phyloP scores from a whole-genome alignment of 148 eudicot species.

The Silene uniflora region DNA sequence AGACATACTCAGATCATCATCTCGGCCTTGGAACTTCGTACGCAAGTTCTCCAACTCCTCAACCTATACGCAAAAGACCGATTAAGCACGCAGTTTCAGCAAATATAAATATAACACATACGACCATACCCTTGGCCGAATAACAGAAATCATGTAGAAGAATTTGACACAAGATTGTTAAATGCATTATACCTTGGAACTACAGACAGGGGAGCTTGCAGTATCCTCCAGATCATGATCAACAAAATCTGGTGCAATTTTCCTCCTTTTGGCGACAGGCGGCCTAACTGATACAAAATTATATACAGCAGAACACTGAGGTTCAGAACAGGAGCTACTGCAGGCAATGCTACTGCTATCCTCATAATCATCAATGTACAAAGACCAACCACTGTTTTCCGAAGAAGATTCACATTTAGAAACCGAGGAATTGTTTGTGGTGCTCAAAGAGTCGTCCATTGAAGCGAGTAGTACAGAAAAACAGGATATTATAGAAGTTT shows the following conservation, averaged over 20 bases:
- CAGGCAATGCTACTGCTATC: constrained; percentile 10
- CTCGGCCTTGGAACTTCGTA: neutral
- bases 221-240: constrained; percentile 33
- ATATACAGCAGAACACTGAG: constrained; percentile 7
- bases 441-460: constrained; percentile 28
- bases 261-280: constrained; percentile 21
- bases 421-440: constrained; percentile 16
- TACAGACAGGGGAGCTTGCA: constrained; percentile 26
- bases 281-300: constrained; percentile 11
- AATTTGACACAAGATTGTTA: too few species aligned
- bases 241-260: constrained; percentile 6
- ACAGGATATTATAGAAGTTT: neutral
- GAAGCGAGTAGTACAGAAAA: neutral
- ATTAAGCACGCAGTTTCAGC: too few species aligned
- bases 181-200: constrained; percentile 12
- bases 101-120: too few species aligned
- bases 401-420: constrained; percentile 8
- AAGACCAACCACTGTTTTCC: constrained; percentile 30
- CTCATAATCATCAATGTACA: constrained; percentile 4
- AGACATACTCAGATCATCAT: constrained; percentile 13
- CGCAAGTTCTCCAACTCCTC: constrained; percentile 9
- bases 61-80: constrained; percentile 6
- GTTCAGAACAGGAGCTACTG: constrained; percentile 8
- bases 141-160: too few species aligned
- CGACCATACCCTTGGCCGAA: too few species aligned